Percentiles rank a stretch among this genome's conserved stretches.
These are phyloP conservation scores for Leishmania arabica DNA, from an alignment of 208 protist species.

Conservation along the genomic window DNA sequence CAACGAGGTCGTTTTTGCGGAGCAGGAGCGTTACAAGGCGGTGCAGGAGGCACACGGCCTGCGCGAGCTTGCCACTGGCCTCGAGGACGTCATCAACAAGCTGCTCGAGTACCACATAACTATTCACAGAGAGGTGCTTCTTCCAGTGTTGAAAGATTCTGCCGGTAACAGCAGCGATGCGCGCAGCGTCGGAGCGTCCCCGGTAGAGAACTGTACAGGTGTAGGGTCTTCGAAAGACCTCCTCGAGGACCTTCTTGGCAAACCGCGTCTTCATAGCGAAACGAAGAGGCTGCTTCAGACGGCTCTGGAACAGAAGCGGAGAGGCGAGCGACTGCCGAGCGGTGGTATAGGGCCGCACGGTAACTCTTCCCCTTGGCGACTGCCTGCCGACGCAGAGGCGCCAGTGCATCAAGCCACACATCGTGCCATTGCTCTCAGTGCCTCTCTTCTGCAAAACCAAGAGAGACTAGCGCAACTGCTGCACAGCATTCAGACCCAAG, in stretches of 20 bases:
- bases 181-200: not conserved
- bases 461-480: conserved; percentile 26
- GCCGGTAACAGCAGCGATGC: not conserved
- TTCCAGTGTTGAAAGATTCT: conserved; percentile 29
- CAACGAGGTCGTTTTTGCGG: conserved; percentile 72
- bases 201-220: conserved; percentile 6
- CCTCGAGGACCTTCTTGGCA: conserved; percentile 27
- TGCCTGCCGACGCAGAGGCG: not conserved
- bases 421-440: conserved; percentile 27
- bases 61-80: conserved; percentile 30
- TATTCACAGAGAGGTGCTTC: conserved; percentile 52
- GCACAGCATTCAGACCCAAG: conserved; percentile 27
- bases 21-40: conserved; percentile 48
- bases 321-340: not conserved
- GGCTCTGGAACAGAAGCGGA: conserved; percentile 18
- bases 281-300: conserved; percentile 32
- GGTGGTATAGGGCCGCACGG: not conserved
- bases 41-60: conserved; percentile 21
- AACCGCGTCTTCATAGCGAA: conserved; percentile 34
- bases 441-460: conserved; percentile 30
- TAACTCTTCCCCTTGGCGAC: not conserved
- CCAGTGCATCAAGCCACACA: conserved; percentile 7
- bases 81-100: conserved; percentile 46
- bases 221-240: conserved; percentile 10
- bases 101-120: conserved; percentile 55